Conservation (phyloP, 495 filamentous ascomycete genomes). For the Parathielavia hyrcaniae region DNA sequence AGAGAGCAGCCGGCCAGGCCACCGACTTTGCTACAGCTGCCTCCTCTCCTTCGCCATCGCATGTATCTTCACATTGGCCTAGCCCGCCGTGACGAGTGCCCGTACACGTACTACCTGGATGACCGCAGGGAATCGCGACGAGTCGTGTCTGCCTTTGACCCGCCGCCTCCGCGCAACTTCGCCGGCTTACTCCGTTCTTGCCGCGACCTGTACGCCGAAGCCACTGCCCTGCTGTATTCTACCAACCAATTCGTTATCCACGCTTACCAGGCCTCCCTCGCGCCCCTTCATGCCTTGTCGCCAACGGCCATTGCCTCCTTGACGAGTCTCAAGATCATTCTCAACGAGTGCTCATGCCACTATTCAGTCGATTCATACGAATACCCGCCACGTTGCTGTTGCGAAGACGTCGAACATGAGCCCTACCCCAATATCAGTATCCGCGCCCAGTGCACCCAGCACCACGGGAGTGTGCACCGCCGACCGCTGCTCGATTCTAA, state of each 20-base stretch:
- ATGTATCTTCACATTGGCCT: not conserved
- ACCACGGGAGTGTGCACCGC: not conserved
- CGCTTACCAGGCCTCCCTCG: not conserved
- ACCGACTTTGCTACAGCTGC: not conserved
- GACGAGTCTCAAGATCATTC: not conserved
- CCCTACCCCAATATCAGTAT: not conserved
- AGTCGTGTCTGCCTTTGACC: not conserved
- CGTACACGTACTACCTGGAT: not conserved
- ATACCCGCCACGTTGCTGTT: not conserved
- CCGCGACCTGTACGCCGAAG: not conserved
- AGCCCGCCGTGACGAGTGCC: not conserved
- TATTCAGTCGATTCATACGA: not conserved
- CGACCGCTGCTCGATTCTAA: not conserved
- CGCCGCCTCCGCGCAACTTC: not conserved
- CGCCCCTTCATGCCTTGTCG: not conserved
- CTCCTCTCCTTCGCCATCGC: not conserved
- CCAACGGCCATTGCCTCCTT: not conserved
- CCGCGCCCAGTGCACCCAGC: not conserved
- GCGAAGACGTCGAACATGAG: not conserved
- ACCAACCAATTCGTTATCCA: not conserved
- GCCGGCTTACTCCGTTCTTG: not conserved
- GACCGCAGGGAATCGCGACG: not conserved
- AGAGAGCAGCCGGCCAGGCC: not conserved
- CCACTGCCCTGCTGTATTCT: not conserved
- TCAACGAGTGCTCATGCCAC: not conserved